These are phyloP conservation scores for Cyberlindnera xylosilytica DNA, from an alignment of 805 yeast genomes.

Conservation along the genomic window DNA sequence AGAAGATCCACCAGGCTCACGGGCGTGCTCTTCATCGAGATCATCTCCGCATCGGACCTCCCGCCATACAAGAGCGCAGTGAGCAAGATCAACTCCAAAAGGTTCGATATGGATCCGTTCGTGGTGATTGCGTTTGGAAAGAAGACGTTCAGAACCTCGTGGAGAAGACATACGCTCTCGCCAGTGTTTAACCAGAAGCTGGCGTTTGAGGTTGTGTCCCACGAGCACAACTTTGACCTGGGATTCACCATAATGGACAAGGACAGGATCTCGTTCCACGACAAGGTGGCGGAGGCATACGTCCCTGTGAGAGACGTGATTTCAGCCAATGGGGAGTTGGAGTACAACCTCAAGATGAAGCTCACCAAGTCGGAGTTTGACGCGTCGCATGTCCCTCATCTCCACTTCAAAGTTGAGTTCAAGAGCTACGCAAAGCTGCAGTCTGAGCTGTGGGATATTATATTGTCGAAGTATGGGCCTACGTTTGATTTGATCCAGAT, in stretches of 20 bases:
- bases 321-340: constrained; percentile 10
- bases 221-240: constrained; percentile 64
- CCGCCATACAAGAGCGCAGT: constrained; percentile 64
- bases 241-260: constrained; percentile 77
- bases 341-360: constrained; percentile 36
- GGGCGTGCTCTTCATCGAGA: constrained; percentile 79
- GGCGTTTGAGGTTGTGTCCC: constrained; percentile 69
- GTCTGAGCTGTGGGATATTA: constrained; percentile 64
- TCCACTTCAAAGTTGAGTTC: constrained; percentile 61
- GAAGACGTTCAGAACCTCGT: constrained; percentile 80
- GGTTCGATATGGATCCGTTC: constrained; percentile 96
- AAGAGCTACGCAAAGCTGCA: constrained; percentile 63
- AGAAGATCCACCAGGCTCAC: not conserved
- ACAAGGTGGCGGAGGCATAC: constrained; percentile 67
- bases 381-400: constrained; percentile 41
- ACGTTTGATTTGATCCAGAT: constrained; percentile 51
- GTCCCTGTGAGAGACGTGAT: constrained; percentile 52
- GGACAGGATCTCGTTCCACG: constrained; percentile 80
- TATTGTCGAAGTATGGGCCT: constrained; percentile 53
- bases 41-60: constrained; percentile 67
- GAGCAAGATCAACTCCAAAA: constrained; percentile 46
- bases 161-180: constrained; percentile 75
- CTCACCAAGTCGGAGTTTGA: constrained; percentile 22
- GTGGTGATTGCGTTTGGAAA: constrained; percentile 89
- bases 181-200: constrained; percentile 81